phyloP scores from a whole-genome alignment of 2,329 filamentous ascomycete species.

The Epichloe sibirici region DNA sequence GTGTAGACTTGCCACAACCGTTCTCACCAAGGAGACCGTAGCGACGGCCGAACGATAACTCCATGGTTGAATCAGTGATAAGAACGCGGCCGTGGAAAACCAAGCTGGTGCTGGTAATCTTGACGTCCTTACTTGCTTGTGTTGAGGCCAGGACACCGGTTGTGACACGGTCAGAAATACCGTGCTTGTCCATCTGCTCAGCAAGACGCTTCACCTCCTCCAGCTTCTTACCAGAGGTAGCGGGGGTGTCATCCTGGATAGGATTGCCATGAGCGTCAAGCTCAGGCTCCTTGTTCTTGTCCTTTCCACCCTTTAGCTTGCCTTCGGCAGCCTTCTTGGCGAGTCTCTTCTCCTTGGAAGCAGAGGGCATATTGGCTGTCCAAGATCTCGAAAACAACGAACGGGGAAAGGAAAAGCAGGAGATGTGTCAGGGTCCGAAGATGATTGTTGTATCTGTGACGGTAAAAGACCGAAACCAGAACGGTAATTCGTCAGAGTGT shows the following conservation, averaged over 20 bases:
- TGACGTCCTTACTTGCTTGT: slow-evolving; percentile 79
- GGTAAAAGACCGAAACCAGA: neutral
- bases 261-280: slow-evolving; percentile 51
- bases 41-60: slow-evolving; percentile 82
- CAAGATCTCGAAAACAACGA: slow-evolving; percentile 5
- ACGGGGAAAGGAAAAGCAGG: slow-evolving; percentile 1
- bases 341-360: slow-evolving; percentile 60
- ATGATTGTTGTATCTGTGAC: neutral
- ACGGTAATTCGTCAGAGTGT: neutral
- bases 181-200: slow-evolving; percentile 90
- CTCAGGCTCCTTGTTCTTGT: slow-evolving; percentile 58
- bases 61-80: slow-evolving; percentile 84
- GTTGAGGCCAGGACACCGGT: slow-evolving; percentile 91
- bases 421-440: neutral
- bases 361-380: slow-evolving; percentile 47
- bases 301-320: slow-evolving; percentile 66
- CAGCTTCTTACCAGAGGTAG: slow-evolving; percentile 59
- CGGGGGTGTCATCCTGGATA: slow-evolving; percentile 48
- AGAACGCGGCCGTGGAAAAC: slow-evolving; percentile 98
- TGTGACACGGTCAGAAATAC: slow-evolving; percentile 93
- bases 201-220: slow-evolving; percentile 77
- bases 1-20: slow-evolving; percentile 97
- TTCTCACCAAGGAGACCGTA: slow-evolving; percentile 97
- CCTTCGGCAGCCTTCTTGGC: slow-evolving; percentile 61
- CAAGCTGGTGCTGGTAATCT: slow-evolving; percentile 85